Evolutionary conservation across 345 rosid species (phyloP), one percentile per base, ranked within the genome.

Genomic region (Cardamine chenopodiifolia): DNA sequence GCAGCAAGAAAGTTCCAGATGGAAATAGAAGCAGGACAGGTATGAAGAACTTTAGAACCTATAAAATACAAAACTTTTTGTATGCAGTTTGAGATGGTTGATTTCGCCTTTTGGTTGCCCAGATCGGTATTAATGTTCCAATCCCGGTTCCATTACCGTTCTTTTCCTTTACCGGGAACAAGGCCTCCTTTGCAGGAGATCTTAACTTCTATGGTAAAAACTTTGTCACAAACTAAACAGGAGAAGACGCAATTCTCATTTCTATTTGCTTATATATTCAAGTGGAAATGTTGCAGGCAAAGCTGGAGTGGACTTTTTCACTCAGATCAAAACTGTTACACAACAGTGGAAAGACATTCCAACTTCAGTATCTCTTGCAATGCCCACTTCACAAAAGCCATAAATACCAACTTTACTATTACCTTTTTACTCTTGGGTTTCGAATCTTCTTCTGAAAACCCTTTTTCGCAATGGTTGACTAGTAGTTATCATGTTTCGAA

Each of bases 281-380:
- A 63, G 49, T 19, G 40, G 18, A n/a, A 19, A 14, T 70, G 57
- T 70, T 74, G 71, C 88, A 94, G 99, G 99, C 52, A 94, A 94
- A 82, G 97, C 99, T 7, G 99, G 99, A 71, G 97, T 92, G 1
- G 83, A 90, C 70, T 94, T 94, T 70, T 92, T 72, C 86, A 92
- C 99, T 63, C 99, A 90, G 81, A 87, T 90, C 72, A 94, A 92
- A 67, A 95, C 99, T 44, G 79, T 95, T 28, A 95, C 99, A 45
- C 99, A 95, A 68, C 99, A 92, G 63, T 92, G 99, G 99, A 95
- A 92, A 84, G 97, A 89, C 79, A 84, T 88, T 69, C 91, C 95
- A 4, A 84, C 78, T 9, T 86, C 90, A 44, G 88, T 92, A 66
- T 95, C 97, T 17, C 86, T 95, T n/a, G 99, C 97, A 44, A 95